A percentile compares a stretch with the other conserved stretches of the same genome.
These are phyloP conservation scores for Penicillium sp. DNA, from an alignment of 2,329 filamentous ascomycete species.

Conservation along the genomic window DNA sequence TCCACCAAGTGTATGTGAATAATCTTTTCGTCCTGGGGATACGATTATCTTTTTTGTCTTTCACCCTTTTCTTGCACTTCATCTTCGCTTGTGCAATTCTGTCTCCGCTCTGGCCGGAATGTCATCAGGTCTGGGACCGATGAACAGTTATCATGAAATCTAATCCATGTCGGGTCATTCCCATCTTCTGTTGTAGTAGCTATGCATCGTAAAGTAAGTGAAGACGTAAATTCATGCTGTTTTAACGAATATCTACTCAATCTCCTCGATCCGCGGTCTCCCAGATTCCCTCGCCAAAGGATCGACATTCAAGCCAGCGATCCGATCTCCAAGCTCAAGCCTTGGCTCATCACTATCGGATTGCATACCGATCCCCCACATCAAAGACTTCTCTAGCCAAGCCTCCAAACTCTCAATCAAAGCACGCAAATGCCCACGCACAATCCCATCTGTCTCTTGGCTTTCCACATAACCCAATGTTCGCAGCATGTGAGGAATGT, in stretches of 20 bases:
- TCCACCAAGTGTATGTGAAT: too few relatives aligned
- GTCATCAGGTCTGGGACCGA: too few relatives aligned
- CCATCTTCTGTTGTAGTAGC: too few relatives aligned
- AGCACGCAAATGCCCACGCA: constrained; percentile 44
- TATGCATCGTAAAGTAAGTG: too few relatives aligned
- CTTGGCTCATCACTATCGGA: constrained; percentile 25
- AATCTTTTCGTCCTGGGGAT: too few relatives aligned
- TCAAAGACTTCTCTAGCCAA: constrained; percentile 48
- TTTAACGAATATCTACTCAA: constrained; percentile 37
- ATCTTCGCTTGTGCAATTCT: too few relatives aligned
- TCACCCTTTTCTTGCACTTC: too few relatives aligned
- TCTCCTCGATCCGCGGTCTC: constrained; percentile 47
- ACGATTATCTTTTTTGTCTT: too few relatives aligned
- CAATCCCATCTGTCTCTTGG: constrained; percentile 43
- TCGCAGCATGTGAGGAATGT: constrained; percentile 44
- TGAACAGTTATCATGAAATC: too few relatives aligned
- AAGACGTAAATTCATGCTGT: too few relatives aligned
- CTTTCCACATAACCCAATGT: constrained; percentile 43
- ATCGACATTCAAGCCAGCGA: constrained; percentile 44
- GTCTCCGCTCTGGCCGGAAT: too few relatives aligned
- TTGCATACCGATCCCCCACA: constrained; percentile 42
- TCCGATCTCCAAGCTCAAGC: constrained; percentile 41
- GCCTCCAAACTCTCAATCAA: constrained; percentile 48
- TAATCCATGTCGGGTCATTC: too few relatives aligned
- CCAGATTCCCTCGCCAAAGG: constrained; percentile 33